Evolutionary conservation across 2,329 filamentous ascomycete species (phyloP).

Genomic region (Pseudogymnoascus verrucosus): DNA sequence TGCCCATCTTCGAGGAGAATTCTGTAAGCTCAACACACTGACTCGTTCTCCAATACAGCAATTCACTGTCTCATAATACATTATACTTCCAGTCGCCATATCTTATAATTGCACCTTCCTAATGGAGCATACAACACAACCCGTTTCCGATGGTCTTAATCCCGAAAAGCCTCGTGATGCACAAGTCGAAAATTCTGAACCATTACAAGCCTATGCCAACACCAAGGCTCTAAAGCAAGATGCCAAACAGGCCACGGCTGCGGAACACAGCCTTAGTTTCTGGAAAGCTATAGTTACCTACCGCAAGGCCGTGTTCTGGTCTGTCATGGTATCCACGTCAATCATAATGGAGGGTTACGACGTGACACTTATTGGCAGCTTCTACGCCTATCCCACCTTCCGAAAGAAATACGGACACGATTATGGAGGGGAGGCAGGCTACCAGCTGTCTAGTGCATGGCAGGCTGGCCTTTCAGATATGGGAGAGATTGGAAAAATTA

Average conservation of each 20-base stretch:
- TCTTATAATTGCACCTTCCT: not conserved
- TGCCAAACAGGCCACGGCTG: conserved; percentile 1
- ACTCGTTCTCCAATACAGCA: not conserved
- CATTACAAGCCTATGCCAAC: not conserved
- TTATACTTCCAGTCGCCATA: not conserved
- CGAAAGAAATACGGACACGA: conserved; percentile 24
- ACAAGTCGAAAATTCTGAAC: not conserved
- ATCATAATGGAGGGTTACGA: conserved; percentile 34
- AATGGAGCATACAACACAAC: not conserved
- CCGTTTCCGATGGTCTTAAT: not conserved
- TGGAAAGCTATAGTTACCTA: conserved; percentile 40
- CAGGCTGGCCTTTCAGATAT: conserved; percentile 34
- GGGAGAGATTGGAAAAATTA: conserved; percentile 32
- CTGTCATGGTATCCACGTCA: conserved; percentile 28
- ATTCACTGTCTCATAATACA: not conserved
- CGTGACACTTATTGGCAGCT: conserved; percentile 27
- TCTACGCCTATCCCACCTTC: conserved; percentile 27
- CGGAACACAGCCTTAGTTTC: conserved; percentile 40
- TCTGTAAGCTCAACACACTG: not conserved
- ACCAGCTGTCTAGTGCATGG: conserved; percentile 34
- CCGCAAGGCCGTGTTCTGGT: conserved; percentile 38
- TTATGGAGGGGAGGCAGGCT: conserved; percentile 21
- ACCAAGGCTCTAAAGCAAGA: not conserved
- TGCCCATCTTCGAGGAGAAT: not conserved
- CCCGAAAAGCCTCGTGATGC: not conserved